Base-by-base conservation (phyloP, 306 rosid species). In the Cicer pinnatifidum region DNA sequence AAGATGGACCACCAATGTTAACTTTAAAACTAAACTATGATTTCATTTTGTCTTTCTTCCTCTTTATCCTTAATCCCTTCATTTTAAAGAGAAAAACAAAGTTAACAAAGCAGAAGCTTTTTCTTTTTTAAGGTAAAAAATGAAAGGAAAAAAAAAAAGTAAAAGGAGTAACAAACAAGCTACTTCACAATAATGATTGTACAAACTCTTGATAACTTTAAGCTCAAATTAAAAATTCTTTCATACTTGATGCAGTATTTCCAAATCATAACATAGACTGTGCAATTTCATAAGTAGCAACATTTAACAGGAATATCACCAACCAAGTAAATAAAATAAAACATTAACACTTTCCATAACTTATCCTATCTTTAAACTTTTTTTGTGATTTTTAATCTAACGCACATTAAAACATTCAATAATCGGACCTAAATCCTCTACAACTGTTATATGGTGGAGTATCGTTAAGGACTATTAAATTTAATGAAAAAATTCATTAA, bases 321-420 rank as follows among this genome's bases (percentile, higher is more conserved):
- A 40, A 15, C 69, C n/a, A 16, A 65, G 70, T 41, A 66, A 65
- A 43, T 17, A 6, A 66, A 64, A 66, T 15, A 38, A 47, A 6
- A 40, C 52, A 74, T 38, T 65, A 48, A 67, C 57, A 61, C 65
- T 64, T 35, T 73, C 28, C 82, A 80, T 80, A 73, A 72, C 43
- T 79, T 43, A 81, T 28, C 58, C 66, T 56, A 45, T 60, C 56
- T 63, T 13, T 77, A 9, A 11, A 39, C 5, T 44, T 47, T 52
- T 66, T 66, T 17, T 67, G 39, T 64, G 62, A 52, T 39, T 77
- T 73, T 75, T 35, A 41, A 89, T 66, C 61, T 52, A 56, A 79
- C 70, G 19, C 75, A 81, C 37, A 70, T 66, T 44, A 82, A 85
- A 82, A 77, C 71, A 84, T 57, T 7, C 37, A 69, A 17, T 77